phyloP scores from a whole-genome alignment of 2,329 filamentous ascomycete species.

The Penicillium sp. region DNA sequence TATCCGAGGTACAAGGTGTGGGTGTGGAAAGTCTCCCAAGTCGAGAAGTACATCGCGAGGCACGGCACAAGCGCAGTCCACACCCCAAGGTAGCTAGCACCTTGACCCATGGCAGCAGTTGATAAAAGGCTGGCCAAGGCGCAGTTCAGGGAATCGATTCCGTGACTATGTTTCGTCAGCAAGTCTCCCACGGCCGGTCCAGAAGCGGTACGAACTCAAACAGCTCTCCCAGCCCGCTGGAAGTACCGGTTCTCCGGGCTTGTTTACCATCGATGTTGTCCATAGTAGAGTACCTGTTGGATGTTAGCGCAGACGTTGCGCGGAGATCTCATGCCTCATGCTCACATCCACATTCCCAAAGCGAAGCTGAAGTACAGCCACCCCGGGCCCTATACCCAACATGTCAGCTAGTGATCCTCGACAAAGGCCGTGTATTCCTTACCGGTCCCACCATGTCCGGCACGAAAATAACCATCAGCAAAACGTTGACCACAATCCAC shows the following conservation, averaged over 20 bases:
- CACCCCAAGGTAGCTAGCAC: slow-evolving; percentile 73
- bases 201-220: slow-evolving; percentile 61
- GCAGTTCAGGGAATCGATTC: slow-evolving; percentile 96
- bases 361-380: slow-evolving; percentile 98
- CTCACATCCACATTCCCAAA: slow-evolving; percentile 86
- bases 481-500: slow-evolving; percentile 84
- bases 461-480: slow-evolving; percentile 67
- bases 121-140: slow-evolving; percentile 86
- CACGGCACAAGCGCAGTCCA: slow-evolving; percentile 89
- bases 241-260: slow-evolving; percentile 87
- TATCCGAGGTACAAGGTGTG: slow-evolving; percentile 94
- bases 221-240: slow-evolving; percentile 87
- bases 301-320: slow-evolving; percentile 13
- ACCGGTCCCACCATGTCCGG: slow-evolving; percentile 87
- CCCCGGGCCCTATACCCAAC: slow-evolving; percentile 59
- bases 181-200: slow-evolving; percentile 8
- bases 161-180: slow-evolving; percentile 55
- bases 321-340: neutral
- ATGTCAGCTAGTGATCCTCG: slow-evolving; percentile 10
- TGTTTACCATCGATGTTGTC: slow-evolving; percentile 99
- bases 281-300: slow-evolving; percentile 73
- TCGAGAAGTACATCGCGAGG: slow-evolving; percentile 98
- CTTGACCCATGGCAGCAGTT: slow-evolving; percentile 87
- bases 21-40: slow-evolving; percentile 98
- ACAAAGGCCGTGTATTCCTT: slow-evolving; percentile 21